Conservation (phyloP, 768 basidiomycete species). For the Suillus fuscotomentosus region DNA sequence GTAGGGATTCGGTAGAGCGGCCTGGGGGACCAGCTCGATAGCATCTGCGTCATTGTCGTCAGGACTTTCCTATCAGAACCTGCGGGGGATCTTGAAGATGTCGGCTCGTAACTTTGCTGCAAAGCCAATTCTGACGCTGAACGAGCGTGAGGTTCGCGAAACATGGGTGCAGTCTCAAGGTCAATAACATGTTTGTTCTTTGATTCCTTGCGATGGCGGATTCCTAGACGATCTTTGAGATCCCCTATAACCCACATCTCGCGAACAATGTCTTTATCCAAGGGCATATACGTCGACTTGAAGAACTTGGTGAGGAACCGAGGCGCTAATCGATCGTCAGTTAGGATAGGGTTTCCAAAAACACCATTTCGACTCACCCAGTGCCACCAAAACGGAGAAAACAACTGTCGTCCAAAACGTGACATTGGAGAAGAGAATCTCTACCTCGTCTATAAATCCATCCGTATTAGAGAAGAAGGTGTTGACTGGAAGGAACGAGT, state of each 20-base stretch:
- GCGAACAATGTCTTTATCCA: slow-evolving; percentile 88
- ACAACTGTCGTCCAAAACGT: slow-evolving; percentile 84
- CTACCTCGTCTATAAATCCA: slow-evolving; percentile 72
- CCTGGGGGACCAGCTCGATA: neutral
- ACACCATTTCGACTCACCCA: slow-evolving; percentile 49
- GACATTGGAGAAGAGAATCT: slow-evolving; percentile 72
- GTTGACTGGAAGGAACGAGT: slow-evolving; percentile 73
- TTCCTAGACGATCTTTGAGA: slow-evolving; percentile 77
- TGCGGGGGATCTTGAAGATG: slow-evolving; percentile 31
- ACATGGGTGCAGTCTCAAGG: slow-evolving; percentile 72
- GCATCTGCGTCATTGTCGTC: slow-evolving; percentile 3
- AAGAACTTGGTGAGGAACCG: slow-evolving; percentile 78
- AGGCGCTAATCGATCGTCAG: slow-evolving; percentile 53
- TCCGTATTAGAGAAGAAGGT: slow-evolving; percentile 73
- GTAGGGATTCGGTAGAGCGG: neutral
- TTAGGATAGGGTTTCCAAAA: slow-evolving; percentile 8
- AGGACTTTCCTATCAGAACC: slow-evolving; percentile 17
- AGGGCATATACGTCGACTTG: slow-evolving; percentile 67
- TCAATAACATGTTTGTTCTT: slow-evolving; percentile 37
- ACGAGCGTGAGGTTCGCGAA: slow-evolving; percentile 58
- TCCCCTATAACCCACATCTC: slow-evolving; percentile 89
- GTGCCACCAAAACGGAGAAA: slow-evolving; percentile 64
- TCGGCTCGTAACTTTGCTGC: slow-evolving; percentile 47
- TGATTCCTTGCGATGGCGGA: slow-evolving; percentile 58
- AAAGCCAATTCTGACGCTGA: slow-evolving; percentile 62